These are phyloP conservation scores for Nepenthes gracilis DNA, from an alignment of 148 eudicot genomes.

Conservation along the genomic window DNA sequence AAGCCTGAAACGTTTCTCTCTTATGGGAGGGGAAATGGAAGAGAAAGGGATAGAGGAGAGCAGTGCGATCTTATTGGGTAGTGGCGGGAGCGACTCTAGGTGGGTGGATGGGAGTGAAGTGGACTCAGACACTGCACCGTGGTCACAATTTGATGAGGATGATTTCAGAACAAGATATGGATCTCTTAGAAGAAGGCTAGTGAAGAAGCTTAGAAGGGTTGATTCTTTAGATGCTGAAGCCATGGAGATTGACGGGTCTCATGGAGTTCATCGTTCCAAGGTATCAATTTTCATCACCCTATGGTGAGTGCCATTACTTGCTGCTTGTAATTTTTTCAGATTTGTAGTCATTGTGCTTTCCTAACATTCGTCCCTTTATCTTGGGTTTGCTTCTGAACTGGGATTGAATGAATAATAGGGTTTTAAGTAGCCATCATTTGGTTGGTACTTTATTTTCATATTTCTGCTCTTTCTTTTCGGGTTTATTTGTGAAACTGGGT, in stretches of 20 bases:
- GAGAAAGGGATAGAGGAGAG: conserved; percentile 53
- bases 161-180: conserved; percentile 32
- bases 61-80: conserved; percentile 24
- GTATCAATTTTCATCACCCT: conserved; percentile 11
- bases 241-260: conserved; percentile 69
- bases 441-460: too few species aligned
- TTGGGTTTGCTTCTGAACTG: too few species aligned
- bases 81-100: conserved; percentile 43
- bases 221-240: conserved; percentile 97
- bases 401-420: too few species aligned
- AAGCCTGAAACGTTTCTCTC: too few species aligned
- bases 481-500: too few species aligned
- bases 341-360: too few species aligned
- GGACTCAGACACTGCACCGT: conserved; percentile 45
- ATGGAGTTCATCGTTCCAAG: conserved; percentile 48
- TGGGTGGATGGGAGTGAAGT: conserved; percentile 99
- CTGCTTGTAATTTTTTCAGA: too few species aligned
- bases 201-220: conserved; percentile 74
- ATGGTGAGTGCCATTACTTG: too few species aligned
- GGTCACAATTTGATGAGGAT: conserved; percentile 34
- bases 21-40: conserved; percentile 20
- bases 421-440: too few species aligned
- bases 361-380: too few species aligned
- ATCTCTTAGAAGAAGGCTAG: conserved; percentile 62
- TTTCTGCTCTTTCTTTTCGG: too few species aligned